Evolutionary conservation across 192 early-diverging fungal genomes (phyloP).

Genomic region (Coemansia sp.): DNA sequence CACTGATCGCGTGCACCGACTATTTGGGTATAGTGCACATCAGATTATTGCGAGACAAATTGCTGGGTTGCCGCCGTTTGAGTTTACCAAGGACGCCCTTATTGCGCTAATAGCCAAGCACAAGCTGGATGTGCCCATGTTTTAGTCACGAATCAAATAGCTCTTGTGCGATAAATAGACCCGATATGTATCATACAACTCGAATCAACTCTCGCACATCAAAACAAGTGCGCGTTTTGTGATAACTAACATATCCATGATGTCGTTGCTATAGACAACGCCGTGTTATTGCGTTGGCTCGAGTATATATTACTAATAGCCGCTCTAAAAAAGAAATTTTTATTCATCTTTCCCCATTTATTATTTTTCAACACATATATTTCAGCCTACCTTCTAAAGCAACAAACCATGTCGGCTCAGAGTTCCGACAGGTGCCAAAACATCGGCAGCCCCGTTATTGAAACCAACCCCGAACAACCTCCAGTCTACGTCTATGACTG

Average conservation of each 20-base stretch:
- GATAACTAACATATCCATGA: not conserved
- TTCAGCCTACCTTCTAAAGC: not conserved
- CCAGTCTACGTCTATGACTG: constrained; percentile 15
- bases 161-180: not conserved
- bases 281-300: not conserved
- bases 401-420: constrained; percentile 2
- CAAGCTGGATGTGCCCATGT: constrained; percentile 2
- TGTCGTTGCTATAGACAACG: not conserved
- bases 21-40: constrained; percentile 32
- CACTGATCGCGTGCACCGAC: constrained; percentile 30
- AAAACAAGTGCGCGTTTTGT: not conserved
- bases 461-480: not conserved
- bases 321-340: not conserved
- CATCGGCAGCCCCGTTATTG: not conserved
- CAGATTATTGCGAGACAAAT: not conserved
- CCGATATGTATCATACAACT: not conserved
- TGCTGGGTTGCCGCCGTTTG: not conserved
- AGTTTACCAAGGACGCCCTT: constrained; percentile 13
- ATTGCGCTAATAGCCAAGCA: constrained; percentile 18
- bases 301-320: not conserved
- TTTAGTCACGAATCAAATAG: not conserved
- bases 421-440: not conserved
- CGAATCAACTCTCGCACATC: not conserved
- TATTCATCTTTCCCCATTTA: not conserved
- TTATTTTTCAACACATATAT: not conserved